Conservation (phyloP, 2,329 filamentous ascomycete species). For the Aspergillus intermedius region DNA sequence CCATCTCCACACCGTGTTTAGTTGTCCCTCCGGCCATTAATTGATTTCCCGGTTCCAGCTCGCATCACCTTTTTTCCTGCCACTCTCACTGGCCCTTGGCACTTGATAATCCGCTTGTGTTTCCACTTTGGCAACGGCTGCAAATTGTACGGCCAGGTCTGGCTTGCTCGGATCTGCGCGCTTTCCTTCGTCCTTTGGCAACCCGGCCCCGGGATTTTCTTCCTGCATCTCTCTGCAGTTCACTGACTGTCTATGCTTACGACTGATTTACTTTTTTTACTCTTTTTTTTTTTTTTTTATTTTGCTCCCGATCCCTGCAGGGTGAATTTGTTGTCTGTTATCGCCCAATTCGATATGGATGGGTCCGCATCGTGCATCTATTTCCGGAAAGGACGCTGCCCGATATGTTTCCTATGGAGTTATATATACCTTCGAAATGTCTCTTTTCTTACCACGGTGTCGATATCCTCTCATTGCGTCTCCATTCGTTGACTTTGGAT, state of each 20-base stretch:
- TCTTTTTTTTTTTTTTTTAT: not conserved
- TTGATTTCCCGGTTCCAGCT: not conserved
- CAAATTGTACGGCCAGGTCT: no score
- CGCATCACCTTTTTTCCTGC: not conserved
- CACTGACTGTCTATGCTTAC: constrained; percentile 4
- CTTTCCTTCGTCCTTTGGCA: not conserved
- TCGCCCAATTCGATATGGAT: constrained; percentile 15
- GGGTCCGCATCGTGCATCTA: constrained; percentile 16
- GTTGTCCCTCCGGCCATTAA: no score
- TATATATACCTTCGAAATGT: constrained; percentile 7
- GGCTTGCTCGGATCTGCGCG: no score
- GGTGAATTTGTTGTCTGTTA: constrained; percentile 17
- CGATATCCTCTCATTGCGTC: not conserved
- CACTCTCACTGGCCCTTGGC: no score
- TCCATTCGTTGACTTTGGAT: not conserved
- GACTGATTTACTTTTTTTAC: not conserved
- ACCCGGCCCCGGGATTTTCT: not conserved
- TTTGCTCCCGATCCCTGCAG: not conserved
- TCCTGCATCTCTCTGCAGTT: not conserved
- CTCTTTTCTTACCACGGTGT: not conserved
- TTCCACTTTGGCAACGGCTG: no score
- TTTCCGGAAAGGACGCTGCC: constrained; percentile 13
- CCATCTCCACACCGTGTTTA: not conserved
- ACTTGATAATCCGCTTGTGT: no score
- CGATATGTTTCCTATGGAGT: constrained; percentile 10